Percentiles rank a stretch among this genome's conserved stretches.
phyloP scores from a whole-genome alignment of 768 basidiomycete species.

The Tephrocybe sp. region DNA sequence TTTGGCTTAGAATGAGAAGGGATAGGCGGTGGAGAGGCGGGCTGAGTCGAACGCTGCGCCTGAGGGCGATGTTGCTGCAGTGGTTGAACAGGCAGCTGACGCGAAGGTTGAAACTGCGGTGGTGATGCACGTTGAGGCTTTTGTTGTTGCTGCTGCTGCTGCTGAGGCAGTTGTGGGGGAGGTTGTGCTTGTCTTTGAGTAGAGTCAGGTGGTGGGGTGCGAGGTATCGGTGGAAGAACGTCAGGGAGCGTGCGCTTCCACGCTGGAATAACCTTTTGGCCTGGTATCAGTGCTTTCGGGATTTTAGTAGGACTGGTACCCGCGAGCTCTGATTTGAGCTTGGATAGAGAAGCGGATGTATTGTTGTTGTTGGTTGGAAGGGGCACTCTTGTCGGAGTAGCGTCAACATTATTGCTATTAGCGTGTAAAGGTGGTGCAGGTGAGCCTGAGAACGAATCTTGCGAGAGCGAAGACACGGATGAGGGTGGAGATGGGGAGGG shows the following conservation, averaged over 20 bases:
- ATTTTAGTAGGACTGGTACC: neutral
- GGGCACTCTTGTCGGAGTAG: neutral
- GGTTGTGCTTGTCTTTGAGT: constrained; percentile 14
- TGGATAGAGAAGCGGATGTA: constrained; percentile 7
- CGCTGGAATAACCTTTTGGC: constrained; percentile 37
- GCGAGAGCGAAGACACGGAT: constrained; percentile 18
- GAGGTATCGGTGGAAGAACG: constrained; percentile 25
- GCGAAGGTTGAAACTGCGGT: neutral
- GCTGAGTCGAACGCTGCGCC: neutral
- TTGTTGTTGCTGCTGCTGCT: constrained; percentile 14
- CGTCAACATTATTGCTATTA: neutral
- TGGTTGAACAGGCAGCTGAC: neutral
- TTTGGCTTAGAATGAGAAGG: constrained; percentile 17
- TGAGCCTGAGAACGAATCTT: constrained; percentile 16
- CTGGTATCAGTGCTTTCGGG: constrained; percentile 11
- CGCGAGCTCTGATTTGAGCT: constrained; percentile 12
- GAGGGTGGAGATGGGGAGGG: constrained; percentile 15
- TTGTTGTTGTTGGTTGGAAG: neutral
- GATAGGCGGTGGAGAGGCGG: constrained; percentile 15
- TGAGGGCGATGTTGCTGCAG: neutral
- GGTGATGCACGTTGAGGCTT: constrained; percentile 3
- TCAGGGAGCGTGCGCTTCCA: constrained; percentile 40
- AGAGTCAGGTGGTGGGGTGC: constrained; percentile 20
- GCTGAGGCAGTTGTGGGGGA: constrained; percentile 8
- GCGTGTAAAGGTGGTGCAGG: constrained; percentile 8